Conservation (phyloP, 2,329 filamentous ascomycete genomes). For the Basipetospora chlamydospora region DNA sequence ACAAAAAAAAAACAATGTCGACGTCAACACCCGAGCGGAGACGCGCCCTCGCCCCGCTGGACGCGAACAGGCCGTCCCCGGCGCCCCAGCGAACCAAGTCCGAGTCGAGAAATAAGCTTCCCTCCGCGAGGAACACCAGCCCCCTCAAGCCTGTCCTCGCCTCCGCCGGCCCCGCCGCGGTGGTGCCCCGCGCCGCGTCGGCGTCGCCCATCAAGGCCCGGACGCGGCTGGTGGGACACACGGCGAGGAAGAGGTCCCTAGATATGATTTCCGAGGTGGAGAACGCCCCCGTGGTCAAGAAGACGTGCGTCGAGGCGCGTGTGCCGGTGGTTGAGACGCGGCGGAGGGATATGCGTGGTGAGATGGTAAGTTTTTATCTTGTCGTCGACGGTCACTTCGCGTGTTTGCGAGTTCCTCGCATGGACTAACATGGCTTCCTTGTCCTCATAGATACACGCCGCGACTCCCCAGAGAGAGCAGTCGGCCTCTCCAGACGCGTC, state of each 20-base stretch:
- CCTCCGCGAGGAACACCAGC: not conserved
- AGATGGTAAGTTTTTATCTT: not conserved
- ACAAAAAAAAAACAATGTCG: not conserved
- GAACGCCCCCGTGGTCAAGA: slow-evolving; percentile 2
- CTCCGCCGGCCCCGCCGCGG: slow-evolving; percentile 1
- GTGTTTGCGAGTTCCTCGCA: not conserved
- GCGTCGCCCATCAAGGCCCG: not conserved
- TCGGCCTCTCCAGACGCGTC: slow-evolving; percentile 22
- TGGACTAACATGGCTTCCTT: not conserved
- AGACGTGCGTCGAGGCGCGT: not conserved
- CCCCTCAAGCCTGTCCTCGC: slow-evolving; percentile 1
- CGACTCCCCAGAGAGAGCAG: not conserved
- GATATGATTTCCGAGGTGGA: slow-evolving; percentile 1
- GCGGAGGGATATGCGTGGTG: not conserved
- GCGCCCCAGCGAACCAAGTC: slow-evolving; percentile 6
- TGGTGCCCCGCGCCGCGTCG: not conserved
- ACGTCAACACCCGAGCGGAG: slow-evolving; percentile 7
- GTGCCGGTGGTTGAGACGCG: not conserved
- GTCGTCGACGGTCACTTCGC: not conserved
- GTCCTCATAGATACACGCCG: not conserved
- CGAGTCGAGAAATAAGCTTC: slow-evolving; percentile 1
- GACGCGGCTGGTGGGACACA: too few species aligned
- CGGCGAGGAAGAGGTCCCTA: slow-evolving; percentile 4
- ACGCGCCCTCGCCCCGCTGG: slow-evolving; percentile 8
- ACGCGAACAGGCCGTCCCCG: slow-evolving; percentile 8